These are phyloP conservation scores for Suillus subluteus DNA, from an alignment of 768 basidiomycete genomes.

Conservation along the genomic window DNA sequence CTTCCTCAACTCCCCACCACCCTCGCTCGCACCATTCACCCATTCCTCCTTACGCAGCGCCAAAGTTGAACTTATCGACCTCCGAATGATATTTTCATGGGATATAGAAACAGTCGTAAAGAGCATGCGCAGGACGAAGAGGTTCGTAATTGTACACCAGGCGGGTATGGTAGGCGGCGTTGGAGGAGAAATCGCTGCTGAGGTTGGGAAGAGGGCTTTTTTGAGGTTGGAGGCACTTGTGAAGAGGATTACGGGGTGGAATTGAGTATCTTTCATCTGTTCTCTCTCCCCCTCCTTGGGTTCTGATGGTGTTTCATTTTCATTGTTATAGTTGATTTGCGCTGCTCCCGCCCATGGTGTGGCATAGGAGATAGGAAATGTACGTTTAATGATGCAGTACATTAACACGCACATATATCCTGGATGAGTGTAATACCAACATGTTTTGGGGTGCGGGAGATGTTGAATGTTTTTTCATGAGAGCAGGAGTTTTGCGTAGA, in stretches of 20 bases:
- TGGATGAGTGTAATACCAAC: background rate
- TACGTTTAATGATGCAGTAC: background rate
- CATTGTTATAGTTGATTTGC: conserved; percentile 38
- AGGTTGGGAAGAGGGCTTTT: conserved; percentile 84
- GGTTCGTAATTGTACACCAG: conserved; percentile 90
- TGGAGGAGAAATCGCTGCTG: conserved; percentile 91
- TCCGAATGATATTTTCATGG: conserved; percentile 89
- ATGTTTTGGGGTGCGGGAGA: background rate
- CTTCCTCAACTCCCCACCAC: conserved; percentile 68
- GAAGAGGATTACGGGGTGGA: conserved; percentile 88
- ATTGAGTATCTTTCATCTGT: conserved; percentile 59
- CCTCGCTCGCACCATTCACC: conserved; percentile 62
- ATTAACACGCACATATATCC: background rate
- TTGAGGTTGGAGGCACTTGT: conserved; percentile 88
- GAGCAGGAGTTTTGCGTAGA: no score
- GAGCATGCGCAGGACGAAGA: conserved; percentile 83
- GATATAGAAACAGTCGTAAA: conserved; percentile 80
- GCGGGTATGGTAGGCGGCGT: conserved; percentile 86
- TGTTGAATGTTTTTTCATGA: no score
- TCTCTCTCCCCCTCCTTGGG: background rate
- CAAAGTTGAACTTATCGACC: conserved; percentile 86
- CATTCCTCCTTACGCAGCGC: conserved; percentile 67
- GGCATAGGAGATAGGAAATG: background rate
- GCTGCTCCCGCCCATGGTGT: background rate
- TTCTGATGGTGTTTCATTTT: conserved; percentile 9